phyloP scores from a whole-genome alignment of 228 moss, liverwort and hornwort species.

The Sphagnum magellanicum region DNA sequence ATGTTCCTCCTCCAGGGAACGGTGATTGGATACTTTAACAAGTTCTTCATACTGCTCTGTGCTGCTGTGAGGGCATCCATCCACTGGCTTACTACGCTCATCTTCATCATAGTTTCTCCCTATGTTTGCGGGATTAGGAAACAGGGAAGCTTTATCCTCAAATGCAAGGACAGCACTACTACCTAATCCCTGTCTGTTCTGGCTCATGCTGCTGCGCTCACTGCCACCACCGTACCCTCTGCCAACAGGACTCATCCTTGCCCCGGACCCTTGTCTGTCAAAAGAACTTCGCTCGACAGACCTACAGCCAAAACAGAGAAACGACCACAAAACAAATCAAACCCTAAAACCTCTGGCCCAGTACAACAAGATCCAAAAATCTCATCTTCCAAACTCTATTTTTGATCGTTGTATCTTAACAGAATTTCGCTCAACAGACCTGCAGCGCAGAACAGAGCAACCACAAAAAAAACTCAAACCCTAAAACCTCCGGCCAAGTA shows the following conservation, averaged over 20 bases:
- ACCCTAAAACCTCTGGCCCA: no score
- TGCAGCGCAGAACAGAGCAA: no score
- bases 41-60: conserved; percentile 75
- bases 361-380: no score
- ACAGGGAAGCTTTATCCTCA: conserved; percentile 95
- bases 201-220: conserved; percentile 62
- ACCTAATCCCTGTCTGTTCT: conserved; percentile 68
- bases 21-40: conserved; percentile 62
- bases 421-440: no score
- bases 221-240: conserved; percentile 70
- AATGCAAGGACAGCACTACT: conserved; percentile 63
- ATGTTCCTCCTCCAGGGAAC: conserved; percentile 76
- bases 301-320: conserved; percentile 21
- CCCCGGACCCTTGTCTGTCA: conserved; percentile 86
- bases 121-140: conserved; percentile 96
- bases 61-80: conserved; percentile 82
- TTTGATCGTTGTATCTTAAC: no score
- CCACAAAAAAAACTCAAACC: no score
- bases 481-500: no score
- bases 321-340: no score
- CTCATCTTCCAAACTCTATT: no score
- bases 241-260: conserved; percentile 91
- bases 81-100: conserved; percentile 84
- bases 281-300: conserved; percentile 89
- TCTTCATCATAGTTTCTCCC: conserved; percentile 99